phyloP scores from a whole-genome alignment of 768 basidiomycete species.

The Suillus brevipes region DNA sequence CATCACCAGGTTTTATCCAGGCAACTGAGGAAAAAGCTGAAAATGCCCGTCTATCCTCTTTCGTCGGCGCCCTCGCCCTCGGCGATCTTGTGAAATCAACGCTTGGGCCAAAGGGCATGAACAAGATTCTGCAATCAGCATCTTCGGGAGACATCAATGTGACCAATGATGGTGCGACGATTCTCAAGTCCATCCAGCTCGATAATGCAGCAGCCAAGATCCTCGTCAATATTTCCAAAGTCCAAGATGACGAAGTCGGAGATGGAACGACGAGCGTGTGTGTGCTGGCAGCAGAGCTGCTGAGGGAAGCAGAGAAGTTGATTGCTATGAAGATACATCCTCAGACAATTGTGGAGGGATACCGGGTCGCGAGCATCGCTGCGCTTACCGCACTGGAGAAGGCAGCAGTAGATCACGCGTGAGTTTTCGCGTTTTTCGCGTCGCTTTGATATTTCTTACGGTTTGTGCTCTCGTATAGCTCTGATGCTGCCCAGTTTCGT shows the following conservation, averaged over 20 bases:
- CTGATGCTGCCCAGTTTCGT: slow-evolving; percentile 74
- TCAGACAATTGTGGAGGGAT: slow-evolving; percentile 97
- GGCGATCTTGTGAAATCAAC: slow-evolving; percentile 99
- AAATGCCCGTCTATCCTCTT: slow-evolving; percentile 96
- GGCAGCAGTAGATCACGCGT: slow-evolving; percentile 84
- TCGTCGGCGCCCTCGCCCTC: slow-evolving; percentile 94
- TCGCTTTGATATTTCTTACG: neutral
- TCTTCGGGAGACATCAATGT: slow-evolving; percentile 93
- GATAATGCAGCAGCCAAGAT: slow-evolving; percentile 99
- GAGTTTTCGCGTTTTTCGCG: slow-evolving; percentile 31
- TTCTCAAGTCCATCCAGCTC: slow-evolving; percentile 94
- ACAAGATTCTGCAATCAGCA: slow-evolving; percentile 95
- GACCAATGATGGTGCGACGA: slow-evolving; percentile 98
- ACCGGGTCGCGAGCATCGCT: slow-evolving; percentile 84
- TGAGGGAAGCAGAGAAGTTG: slow-evolving; percentile 94
- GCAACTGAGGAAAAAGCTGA: slow-evolving; percentile 95
- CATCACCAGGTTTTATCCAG: slow-evolving; percentile 35
- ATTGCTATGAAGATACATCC: slow-evolving; percentile 93
- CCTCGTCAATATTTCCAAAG: slow-evolving; percentile 98
- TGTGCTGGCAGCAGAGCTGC: slow-evolving; percentile 86
- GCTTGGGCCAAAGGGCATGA: slow-evolving; percentile 99
- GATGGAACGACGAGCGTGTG: slow-evolving; percentile 94
- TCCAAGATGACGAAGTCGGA: slow-evolving; percentile 99
- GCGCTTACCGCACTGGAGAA: slow-evolving; percentile 83
- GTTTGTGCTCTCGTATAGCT: slow-evolving; percentile 38